Base-by-base conservation (phyloP, 73 alveolate species). In the Diophrys appendiculata region DNA sequence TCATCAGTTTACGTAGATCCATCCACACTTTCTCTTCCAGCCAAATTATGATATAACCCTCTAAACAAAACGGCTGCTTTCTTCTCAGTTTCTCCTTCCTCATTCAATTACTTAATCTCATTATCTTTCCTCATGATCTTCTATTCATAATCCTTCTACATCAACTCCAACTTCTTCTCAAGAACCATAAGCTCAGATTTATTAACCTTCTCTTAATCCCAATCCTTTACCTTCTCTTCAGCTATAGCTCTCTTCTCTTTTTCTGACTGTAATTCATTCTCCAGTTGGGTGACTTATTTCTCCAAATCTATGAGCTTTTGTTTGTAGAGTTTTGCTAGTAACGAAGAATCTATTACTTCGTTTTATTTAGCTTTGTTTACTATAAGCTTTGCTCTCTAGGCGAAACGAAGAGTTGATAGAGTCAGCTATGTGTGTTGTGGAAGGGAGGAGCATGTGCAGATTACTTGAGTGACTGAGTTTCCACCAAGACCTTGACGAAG, bases 401-500 rank as follows among this genome's bases (percentile, higher is more conserved):
- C 99, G 80, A 96, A 96, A 68, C 98, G 78, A 65, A 96, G 84
- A 32, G 99, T 94, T 22, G 98, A 92, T 52, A 96, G 73, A 54
- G 98, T 93, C 71, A 86, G 95, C 65, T 90, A 77, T 70, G 73
- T 84, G 83, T 96, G 92, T 25, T 79, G 87, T 0, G 87, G 94
- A 3, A 91, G 87, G 11, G 98, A 97, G 34, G 98, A 89, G 70
- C 89, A 89, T 43, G 95, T 94, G 76, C 99, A 96, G 35, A 96
- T 94, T 27, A 96, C 88, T 13, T 97, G 83, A 27, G 97, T 90
- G 29, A 92, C 75, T 30, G 99, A 96, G 25, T 96, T 96, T 0
- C 99, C 99, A 0, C 99, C 99, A 28, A 96, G 87, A 22, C 98
- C 97, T 25, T 89, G 84, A 23, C 96, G 73, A 52, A 96, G 78